Base-by-base conservation (phyloP, 192 early-diverging fungal species). In the Anaeromyces robustus region DNA sequence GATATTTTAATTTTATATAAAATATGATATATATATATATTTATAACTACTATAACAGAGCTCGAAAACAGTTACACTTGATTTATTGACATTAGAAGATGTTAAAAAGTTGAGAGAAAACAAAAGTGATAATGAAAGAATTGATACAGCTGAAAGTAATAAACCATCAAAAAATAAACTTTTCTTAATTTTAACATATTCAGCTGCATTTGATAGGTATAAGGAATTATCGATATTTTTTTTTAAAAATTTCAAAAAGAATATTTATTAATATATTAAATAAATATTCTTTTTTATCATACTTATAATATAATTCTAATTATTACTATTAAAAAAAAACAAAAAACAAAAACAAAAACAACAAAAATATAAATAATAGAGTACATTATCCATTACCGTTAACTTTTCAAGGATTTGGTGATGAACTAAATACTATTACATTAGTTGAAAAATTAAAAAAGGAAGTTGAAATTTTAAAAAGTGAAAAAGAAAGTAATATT, bases 351-450 rank as follows among this genome's bases (percentile, higher is more conserved):
- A 34, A 34, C 4, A 34, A 34, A 34, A 34, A 34, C 12, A 34
- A 34, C 32, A 84, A 85, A 30, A 85, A 87, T 4, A 88, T 88
- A 78, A 87, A 90, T 81, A 19, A 78, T 30, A 89, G 88, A 26
- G 86, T 90, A 13, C 89, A 90, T 77, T 90, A 90, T 82, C 89
- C 89, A 16, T 77, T 90, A 29, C 89, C 89, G 19, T 80, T 89
- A 52, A 80, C 80, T 30, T 77, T 78, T 32, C 29, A 84, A 79
- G 30, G 28, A 39, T 79, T 84, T 29, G 37, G 32, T 14, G 43
- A 30, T n/a, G 81, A 80, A 29, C 30, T 34, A 29, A 19, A 29
- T 39, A 29, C 18, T 79, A 19, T 29, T 13, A 3, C 52, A 68
- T 26, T 68, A n/a, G 19, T 68, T n/a, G 52, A 68, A 26, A 29